Evolutionary conservation across 768 basidiomycete genomes (phyloP).

Genomic region (Steccherinum ochraceum): DNA sequence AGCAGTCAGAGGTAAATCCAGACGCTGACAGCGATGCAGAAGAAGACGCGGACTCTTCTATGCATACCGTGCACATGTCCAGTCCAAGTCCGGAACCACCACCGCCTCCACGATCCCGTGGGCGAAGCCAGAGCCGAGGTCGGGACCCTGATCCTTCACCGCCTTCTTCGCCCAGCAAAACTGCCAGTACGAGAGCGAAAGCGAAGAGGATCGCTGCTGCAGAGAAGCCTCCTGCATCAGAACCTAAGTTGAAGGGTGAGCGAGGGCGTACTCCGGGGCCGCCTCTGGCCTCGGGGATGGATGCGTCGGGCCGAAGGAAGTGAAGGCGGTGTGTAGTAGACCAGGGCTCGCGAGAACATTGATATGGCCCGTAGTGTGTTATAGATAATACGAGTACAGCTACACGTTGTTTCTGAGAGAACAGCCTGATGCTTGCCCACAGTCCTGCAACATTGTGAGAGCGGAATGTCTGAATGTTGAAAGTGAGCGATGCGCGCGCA

Average conservation of each 20-base stretch:
- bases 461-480: no score
- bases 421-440: no score
- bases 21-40: background rate
- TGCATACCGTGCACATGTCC: background rate
- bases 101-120: background rate
- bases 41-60: background rate
- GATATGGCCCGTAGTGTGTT: no score
- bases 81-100: background rate
- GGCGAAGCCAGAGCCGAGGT: background rate
- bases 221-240: background rate
- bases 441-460: no score
- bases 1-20: no score
- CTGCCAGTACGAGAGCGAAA: background rate
- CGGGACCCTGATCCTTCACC: background rate
- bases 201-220: background rate
- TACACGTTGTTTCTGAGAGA: no score
- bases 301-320: no score
- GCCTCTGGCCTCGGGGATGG: background rate
- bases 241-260: background rate
- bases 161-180: background rate
- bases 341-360: no score
- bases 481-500: no score
- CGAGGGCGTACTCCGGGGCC: conserved; percentile 12
- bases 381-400: no score
- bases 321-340: no score